Evolutionary conservation across 106 monocot genomes (phyloP), one percentile per base, ranked within the genome.

Genomic region (Xerophyta viscosa): DNA sequence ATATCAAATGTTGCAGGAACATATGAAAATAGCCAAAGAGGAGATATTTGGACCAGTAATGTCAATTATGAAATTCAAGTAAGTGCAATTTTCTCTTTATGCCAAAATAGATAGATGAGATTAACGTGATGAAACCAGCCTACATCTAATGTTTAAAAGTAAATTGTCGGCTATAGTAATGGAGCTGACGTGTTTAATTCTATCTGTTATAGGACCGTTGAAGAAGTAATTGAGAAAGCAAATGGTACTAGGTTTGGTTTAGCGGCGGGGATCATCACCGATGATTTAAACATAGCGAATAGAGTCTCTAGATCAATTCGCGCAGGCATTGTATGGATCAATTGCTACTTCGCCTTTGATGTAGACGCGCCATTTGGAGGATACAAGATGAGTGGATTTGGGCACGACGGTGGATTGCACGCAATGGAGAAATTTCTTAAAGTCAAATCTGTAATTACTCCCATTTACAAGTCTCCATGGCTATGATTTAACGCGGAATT

Each of bases 11-110:
- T n/a, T n/a, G n/a, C 58, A 85, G 84, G 84, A 85, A 22, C 64
- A 79, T 22, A 83, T 88, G 87, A 24, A 1, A 29, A 87, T 87
- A n/a, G 80, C 76, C 3, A 63, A 55, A 64, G 86, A 86, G 2
- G 86, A 86, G 44, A 86, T 86, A 43, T 86, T 86, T 29, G 86
- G 86, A 8, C 86, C 86, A 10, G 80, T 86, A 14, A 80, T 86
- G 80, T 70, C 77, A 2, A 48, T 87, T 46, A 81, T 87, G 70
- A 87, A 81, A 62, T 87, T 87, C 56, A 71, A 81, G 86, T 87
- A 74, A 61, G 73, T 19, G 6, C 43, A 33, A 33, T 44, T 44
- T 44, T 17, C 15, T 3, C 8, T 14, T 9, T 44, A 14, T 14
- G 3, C 3, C n/a, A 9, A 8, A 3, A 14, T 44, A 14, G 9